Conservation (phyloP, 2,329 filamentous ascomycete genomes). For the Stagonosporopsis rhizophila region DNA sequence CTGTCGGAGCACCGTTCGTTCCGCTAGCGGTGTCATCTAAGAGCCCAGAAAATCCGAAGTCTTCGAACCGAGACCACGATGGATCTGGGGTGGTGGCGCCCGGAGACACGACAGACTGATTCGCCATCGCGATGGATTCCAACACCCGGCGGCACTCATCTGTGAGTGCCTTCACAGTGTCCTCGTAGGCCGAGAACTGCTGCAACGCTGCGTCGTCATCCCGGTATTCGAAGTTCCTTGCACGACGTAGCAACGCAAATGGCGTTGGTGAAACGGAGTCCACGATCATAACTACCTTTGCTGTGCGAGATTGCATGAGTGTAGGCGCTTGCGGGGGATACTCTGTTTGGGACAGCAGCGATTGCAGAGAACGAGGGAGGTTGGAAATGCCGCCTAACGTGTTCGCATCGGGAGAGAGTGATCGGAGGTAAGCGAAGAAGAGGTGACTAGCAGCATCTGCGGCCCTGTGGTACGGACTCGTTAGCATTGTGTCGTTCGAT, state of each 20-base stretch:
- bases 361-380: constrained; percentile 88
- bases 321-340: constrained; percentile 85
- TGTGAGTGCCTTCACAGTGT: constrained; percentile 85
- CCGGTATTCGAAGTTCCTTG: constrained; percentile 94
- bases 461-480: constrained; percentile 64
- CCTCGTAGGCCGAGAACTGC: constrained; percentile 85
- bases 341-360: constrained; percentile 88
- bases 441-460: constrained; percentile 96
- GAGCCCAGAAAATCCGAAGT: constrained; percentile 84
- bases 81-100: constrained; percentile 67
- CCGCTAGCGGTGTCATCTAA: constrained; percentile 68
- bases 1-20: constrained; percentile 37
- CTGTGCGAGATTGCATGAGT: constrained; percentile 79
- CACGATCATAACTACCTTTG: constrained; percentile 96
- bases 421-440: constrained; percentile 96
- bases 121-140: constrained; percentile 84
- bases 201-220: constrained; percentile 86
- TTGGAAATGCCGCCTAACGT: constrained; percentile 80
- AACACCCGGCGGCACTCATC: constrained; percentile 94
- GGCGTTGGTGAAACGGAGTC: constrained; percentile 93
- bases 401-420: constrained; percentile 78
- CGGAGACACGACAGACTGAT: constrained; percentile 76
- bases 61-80: constrained; percentile 96
- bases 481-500: constrained; percentile 9
- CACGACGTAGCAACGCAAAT: constrained; percentile 86